A percentile compares a stretch with the other conserved stretches of the same genome.
These are phyloP conservation scores for Russula vinacea DNA, from an alignment of 768 basidiomycete genomes.

Conservation along the genomic window DNA sequence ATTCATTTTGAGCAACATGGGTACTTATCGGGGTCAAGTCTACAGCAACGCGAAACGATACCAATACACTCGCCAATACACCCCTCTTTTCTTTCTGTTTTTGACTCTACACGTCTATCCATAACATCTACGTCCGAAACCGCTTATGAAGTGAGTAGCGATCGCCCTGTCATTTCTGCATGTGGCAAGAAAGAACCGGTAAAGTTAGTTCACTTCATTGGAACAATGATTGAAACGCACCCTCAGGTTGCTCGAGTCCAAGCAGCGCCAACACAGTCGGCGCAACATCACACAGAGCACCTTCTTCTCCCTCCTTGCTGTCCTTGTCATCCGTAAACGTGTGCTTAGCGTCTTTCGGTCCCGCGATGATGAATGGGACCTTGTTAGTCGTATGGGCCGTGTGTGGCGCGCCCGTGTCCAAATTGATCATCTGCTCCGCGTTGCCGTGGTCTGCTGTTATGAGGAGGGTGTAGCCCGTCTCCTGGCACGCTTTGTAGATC, in stretches of 20 bases:
- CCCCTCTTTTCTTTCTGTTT: background rate
- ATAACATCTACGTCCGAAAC: background rate
- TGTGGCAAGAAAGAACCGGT: background rate
- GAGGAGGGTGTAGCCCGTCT: slow-evolving; percentile 81
- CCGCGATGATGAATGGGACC: slow-evolving; percentile 88
- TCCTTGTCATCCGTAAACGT: slow-evolving; percentile 51
- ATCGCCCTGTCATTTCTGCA: slow-evolving; percentile 54
- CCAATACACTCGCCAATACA: background rate
- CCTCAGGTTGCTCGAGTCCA: slow-evolving; percentile 68
- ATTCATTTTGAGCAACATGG: background rate
- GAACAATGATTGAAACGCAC: slow-evolving; percentile 39
- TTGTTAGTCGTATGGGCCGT: slow-evolving; percentile 90
- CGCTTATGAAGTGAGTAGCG: slow-evolving; percentile 40
- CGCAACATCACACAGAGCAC: slow-evolving; percentile 86
- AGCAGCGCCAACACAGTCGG: slow-evolving; percentile 82
- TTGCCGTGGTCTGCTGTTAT: slow-evolving; percentile 96
- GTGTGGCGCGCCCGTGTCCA: slow-evolving; percentile 79
- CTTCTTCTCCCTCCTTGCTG: slow-evolving; percentile 51
- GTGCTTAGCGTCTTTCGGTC: slow-evolving; percentile 39
- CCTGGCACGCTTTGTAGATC: slow-evolving; percentile 79
- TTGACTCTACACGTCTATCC: background rate
- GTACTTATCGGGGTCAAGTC: background rate
- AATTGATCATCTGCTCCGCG: slow-evolving; percentile 90
- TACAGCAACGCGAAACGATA: background rate
- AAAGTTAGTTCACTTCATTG: background rate